A percentile compares a stretch with the other conserved stretches of the same genome.
Conservation (phyloP, 2,329 filamentous ascomycete species). For the Microascus cirrosus region DNA sequence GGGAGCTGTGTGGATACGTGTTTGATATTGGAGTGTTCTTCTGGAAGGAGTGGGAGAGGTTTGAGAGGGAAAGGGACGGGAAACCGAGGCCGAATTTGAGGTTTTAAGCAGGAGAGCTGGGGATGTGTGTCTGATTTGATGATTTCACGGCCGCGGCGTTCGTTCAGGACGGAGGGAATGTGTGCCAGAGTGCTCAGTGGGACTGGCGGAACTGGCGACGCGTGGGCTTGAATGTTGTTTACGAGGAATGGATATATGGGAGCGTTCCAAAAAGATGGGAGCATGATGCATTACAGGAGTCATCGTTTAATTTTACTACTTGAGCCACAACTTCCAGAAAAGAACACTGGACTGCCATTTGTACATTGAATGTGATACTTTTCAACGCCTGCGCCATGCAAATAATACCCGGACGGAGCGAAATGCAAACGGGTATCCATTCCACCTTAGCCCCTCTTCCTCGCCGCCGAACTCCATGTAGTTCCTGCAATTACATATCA, state of each 20-base stretch:
- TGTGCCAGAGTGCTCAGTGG: too few relatives aligned
- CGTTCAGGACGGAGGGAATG: neutral
- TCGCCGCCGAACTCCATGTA: neutral
- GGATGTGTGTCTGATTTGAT: neutral
- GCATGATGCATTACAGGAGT: neutral
- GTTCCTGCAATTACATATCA: conserved; percentile 10
- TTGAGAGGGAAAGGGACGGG: conserved; percentile 25
- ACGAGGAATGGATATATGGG: neutral
- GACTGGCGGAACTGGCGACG: neutral
- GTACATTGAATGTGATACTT: neutral
- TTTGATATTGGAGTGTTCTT: conserved; percentile 41
- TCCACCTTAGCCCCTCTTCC: neutral
- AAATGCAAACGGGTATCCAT: neutral
- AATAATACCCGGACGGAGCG: neutral
- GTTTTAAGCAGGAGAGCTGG: neutral
- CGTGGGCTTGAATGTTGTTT: neutral
- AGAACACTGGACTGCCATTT: neutral
- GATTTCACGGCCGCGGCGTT: neutral
- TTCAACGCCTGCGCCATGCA: conserved; percentile 4
- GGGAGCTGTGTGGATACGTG: conserved; percentile 27
- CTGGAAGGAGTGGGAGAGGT: conserved; percentile 44
- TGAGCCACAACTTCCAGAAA: neutral
- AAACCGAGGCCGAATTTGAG: neutral
- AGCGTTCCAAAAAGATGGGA: neutral
- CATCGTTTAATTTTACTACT: neutral